Base-by-base conservation (phyloP, 2,329 filamentous ascomycete species). In the Tolypocladium nubicola region DNA sequence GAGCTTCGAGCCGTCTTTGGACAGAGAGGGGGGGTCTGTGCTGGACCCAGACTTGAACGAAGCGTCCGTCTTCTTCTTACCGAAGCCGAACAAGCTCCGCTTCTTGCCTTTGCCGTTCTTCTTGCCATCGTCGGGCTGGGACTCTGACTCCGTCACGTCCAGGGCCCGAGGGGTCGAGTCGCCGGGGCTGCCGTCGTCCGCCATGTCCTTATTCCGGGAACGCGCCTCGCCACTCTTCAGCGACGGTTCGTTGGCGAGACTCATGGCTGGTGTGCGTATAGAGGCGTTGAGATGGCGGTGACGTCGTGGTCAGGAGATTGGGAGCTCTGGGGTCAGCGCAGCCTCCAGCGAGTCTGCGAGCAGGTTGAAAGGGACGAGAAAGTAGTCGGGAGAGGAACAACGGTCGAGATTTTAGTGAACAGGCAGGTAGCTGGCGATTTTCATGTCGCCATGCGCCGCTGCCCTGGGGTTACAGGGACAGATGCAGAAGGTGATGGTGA, bases 21-120 rank as follows among this genome's bases (percentile, higher is more conserved):
- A 62, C 58, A 70, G 61, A 57, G 72, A 66, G 52, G 71, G 61
- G 60, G 69, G 64, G 59, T 75, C 61, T 61, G 67, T 60, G 60
- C 66, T 63, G 58, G 73, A 63, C 59, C 66, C 68, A 57, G 68
- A 60, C 61, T 76, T 76, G 50, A 68, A 65, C 58, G 76, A 74
- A 43, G 56, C 56, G 10, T 78, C 61, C 33, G 57, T 74, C 73
- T 82, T 85, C 72, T 85, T 86, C 74, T 82, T 85, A 57, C 81
- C 81, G 59, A 86, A 79, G 5, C 80, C 78, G 68, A 85, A 86
- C 35, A 86, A 72, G 59, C 77, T 76, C 61, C 81, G 76, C 70
- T 81, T 85, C 69, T 81, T 80, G 56, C 77, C 79, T 56, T 66
- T 67, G 52, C 40, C 52, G 52, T 56, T 56, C 52, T 62, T 61